These are phyloP conservation scores for Poa pratensis DNA, from an alignment of 176 grass and related monocot genomes.

Conservation along the genomic window DNA sequence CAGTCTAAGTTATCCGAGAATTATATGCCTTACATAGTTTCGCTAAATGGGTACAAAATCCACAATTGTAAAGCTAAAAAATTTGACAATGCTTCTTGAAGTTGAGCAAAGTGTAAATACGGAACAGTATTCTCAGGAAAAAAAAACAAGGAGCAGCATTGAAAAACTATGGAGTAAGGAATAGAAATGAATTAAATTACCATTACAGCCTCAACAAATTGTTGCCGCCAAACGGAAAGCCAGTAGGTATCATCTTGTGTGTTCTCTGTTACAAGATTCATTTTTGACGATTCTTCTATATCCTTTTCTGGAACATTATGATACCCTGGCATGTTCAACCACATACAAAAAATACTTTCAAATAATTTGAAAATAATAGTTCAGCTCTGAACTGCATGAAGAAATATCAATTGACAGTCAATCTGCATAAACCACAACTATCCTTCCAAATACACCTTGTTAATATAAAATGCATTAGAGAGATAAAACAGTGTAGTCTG, in stretches of 20 bases:
- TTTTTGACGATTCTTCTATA: conserved; percentile 49
- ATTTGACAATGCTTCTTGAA: background rate
- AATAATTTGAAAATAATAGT: background rate
- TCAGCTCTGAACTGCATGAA: background rate
- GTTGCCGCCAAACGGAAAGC: conserved; percentile 66
- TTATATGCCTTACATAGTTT: background rate
- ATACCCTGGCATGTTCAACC: conserved; percentile 44
- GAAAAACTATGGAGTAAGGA: background rate
- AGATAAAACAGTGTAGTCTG: background rate
- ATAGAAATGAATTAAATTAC: conserved; percentile 49
- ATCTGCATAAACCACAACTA: background rate
- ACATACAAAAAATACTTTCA: background rate
- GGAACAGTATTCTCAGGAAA: background rate
- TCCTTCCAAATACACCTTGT: background rate
- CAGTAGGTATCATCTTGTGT: conserved; percentile 35
- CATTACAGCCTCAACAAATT: conserved; percentile 65
- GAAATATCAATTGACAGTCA: background rate
- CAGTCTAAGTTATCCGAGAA: conserved; percentile 7
- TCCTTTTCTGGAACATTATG: conserved; percentile 63
- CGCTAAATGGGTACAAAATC: conserved; percentile 7
- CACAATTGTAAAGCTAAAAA: background rate
- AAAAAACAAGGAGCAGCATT: background rate
- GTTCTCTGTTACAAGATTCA: conserved; percentile 24
- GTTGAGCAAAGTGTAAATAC: conserved; percentile 13
- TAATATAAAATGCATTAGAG: background rate